A percentile compares a stretch with the other conserved stretches of the same genome.
Evolutionary conservation across 306 rosid genomes (phyloP).

Genomic region (Acmispon strigosus): DNA sequence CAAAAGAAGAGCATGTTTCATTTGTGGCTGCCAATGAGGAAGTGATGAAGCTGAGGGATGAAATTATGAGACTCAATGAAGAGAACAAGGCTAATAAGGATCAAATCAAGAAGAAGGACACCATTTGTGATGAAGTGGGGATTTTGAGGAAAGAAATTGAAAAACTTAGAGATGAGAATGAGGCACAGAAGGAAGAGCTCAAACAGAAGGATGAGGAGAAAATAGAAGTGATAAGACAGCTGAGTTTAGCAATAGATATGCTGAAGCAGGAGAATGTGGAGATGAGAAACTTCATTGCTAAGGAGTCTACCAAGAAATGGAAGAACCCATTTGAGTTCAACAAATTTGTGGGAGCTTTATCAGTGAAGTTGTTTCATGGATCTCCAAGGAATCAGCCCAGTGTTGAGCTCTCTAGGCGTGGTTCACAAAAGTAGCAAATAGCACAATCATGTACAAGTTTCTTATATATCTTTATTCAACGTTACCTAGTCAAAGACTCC

Average conservation of each 20-base stretch:
- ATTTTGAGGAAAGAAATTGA: constrained; percentile 47
- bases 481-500: background rate
- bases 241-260: constrained; percentile 64
- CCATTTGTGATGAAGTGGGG: constrained; percentile 27
- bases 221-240: constrained; percentile 65
- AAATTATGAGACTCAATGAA: constrained; percentile 44
- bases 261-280: constrained; percentile 61
- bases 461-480: constrained; percentile 7
- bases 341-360: constrained; percentile 39
- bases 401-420: constrained; percentile 46
- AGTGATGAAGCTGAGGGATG: constrained; percentile 44
- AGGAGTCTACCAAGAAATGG: constrained; percentile 35
- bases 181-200: constrained; percentile 40
- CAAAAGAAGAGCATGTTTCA: constrained; percentile 16
- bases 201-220: constrained; percentile 70
- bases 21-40: constrained; percentile 23
- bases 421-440: constrained; percentile 7
- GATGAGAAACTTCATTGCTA: constrained; percentile 45
- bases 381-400: constrained; percentile 24
- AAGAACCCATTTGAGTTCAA: constrained; percentile 47
- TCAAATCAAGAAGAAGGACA: constrained; percentile 33
- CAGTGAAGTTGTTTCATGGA: constrained; percentile 41
- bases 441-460: constrained; percentile 1
- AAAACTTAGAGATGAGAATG: constrained; percentile 47
- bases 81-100: constrained; percentile 40